Base-by-base conservation (phyloP, 495 filamentous ascomycete genomes). In the Penicillium lagena region DNA sequence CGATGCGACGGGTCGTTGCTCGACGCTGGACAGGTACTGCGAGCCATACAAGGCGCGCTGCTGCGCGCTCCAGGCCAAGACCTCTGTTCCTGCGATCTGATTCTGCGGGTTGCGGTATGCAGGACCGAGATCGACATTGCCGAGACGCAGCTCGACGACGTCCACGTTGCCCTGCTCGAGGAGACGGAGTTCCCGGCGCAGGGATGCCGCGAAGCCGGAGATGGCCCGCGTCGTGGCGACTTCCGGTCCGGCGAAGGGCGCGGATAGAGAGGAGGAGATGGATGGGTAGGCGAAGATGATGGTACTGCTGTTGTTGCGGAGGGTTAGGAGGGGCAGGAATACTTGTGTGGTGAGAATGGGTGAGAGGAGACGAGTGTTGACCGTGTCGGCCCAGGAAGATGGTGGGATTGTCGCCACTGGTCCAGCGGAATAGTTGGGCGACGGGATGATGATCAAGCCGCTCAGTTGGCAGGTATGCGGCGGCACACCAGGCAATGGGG, bases 351-450 rank as follows among this genome's bases (percentile, higher is more conserved):
- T 88, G 44, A 95, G 75, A 48, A 97, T 85, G 5, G 94, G 90
- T n/a, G 86, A 83, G 28, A 97, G 77, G n/a, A 97, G 75, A 42
- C 90, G 88, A 6, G 86, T 87, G 69, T 96, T 95, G 52, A 97
- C 75, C 11, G 85, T 83, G 57, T 97, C 89, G 42, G 86, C 85
- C 77, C 91, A 95, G 49, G 78, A 76, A 13, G 84, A 85, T 0
- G 86, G 79, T 8, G 89, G 79, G 45, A 96, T 81, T 5, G 85
- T 90, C 43, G 88, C 88, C 34, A 96, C 82, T 1, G 87, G 85
- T 4, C 84, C 83, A 34, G 83, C 77, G 9, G 83, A 82, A 48
- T 81, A 79, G 28, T 83, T 73, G 13, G 63, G 55, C 2, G 72
- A 73, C 7, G 75, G 75, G 30, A 95, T 79, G 36, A 97, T 64